These are phyloP conservation scores for Dillenia turbinata DNA, from an alignment of 164 flowering plant species.

Conservation along the genomic window DNA sequence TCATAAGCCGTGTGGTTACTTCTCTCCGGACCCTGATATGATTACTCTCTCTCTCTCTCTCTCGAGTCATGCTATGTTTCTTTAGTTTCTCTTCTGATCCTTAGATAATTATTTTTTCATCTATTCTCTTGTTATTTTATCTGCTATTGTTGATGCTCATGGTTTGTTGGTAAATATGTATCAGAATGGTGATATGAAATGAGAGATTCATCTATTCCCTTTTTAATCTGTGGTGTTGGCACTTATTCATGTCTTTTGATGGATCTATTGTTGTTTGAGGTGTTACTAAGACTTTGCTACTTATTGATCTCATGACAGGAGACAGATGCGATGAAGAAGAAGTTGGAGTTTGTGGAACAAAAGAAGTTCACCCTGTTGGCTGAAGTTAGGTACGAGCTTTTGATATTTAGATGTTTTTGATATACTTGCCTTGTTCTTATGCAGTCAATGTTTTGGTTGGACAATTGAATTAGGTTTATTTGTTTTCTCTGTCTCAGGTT, in stretches of 20 bases:
- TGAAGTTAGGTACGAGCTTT: constrained; percentile 63
- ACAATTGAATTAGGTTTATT: neutral
- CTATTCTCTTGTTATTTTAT: too few relatives aligned
- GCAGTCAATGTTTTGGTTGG: neutral
- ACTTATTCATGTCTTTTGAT: neutral
- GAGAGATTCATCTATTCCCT: too few relatives aligned
- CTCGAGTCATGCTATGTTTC: too few relatives aligned
- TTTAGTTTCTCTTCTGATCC: too few relatives aligned
- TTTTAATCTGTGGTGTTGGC: neutral
- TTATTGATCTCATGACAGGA: constrained; percentile 39
- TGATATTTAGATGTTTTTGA: neutral
- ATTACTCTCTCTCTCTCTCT: too few relatives aligned
- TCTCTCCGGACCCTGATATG: too few relatives aligned
- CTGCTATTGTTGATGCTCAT: too few relatives aligned
- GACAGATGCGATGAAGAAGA: constrained; percentile 37
- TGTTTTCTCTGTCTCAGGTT: constrained; percentile 34
- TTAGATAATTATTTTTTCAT: too few relatives aligned
- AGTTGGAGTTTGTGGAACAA: constrained; percentile 36
- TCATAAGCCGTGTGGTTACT: too few relatives aligned
- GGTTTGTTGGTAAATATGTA: too few relatives aligned
- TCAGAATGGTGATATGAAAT: too few relatives aligned
- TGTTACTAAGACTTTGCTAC: neutral
- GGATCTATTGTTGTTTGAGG: neutral
- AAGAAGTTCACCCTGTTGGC: constrained; percentile 46
- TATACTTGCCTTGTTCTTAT: neutral